These are phyloP conservation scores for Sporothrix pseudoabietina DNA, from an alignment of 2,329 filamentous ascomycete genomes.

Conservation along the genomic window DNA sequence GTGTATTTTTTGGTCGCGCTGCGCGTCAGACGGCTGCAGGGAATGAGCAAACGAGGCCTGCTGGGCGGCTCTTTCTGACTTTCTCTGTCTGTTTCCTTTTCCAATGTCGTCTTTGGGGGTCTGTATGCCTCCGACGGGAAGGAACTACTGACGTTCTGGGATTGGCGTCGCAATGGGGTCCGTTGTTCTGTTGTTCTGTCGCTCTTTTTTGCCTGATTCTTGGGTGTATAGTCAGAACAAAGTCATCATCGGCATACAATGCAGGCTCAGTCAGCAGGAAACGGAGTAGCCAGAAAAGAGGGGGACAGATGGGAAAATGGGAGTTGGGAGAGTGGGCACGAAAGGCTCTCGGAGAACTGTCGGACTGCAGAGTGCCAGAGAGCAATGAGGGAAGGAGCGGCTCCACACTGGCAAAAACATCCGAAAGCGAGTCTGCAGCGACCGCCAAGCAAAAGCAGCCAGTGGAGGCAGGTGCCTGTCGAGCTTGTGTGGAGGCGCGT, in stretches of 20 bases:
- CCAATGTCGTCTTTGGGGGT: neutral
- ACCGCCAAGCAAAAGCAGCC: neutral
- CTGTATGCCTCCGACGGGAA: conserved; percentile 12
- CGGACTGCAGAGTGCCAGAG: neutral
- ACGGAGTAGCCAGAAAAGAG: neutral
- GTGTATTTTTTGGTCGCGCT: neutral
- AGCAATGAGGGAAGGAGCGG: neutral
- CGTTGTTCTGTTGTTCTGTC: neutral
- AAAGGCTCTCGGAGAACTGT: conserved; percentile 6
- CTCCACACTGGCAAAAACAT: conserved; percentile 3
- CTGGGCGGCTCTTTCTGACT: neutral
- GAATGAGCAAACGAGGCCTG: neutral
- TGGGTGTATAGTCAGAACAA: conserved; percentile 30
- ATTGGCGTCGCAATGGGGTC: neutral
- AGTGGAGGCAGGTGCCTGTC: too few species aligned
- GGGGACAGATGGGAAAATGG: neutral
- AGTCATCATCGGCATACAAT: conserved; percentile 29
- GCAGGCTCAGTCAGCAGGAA: conserved; percentile 33
- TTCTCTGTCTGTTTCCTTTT: neutral
- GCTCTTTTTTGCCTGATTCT: neutral
- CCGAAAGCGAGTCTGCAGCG: neutral
- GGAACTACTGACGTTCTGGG: conserved; percentile 19
- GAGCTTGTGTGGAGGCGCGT: neutral
- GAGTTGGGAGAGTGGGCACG: neutral
- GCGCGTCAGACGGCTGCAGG: conserved; percentile 4